These are phyloP conservation scores for Epichloe brachyelytri DNA, from an alignment of 2,329 filamentous ascomycete species.

Conservation along the genomic window DNA sequence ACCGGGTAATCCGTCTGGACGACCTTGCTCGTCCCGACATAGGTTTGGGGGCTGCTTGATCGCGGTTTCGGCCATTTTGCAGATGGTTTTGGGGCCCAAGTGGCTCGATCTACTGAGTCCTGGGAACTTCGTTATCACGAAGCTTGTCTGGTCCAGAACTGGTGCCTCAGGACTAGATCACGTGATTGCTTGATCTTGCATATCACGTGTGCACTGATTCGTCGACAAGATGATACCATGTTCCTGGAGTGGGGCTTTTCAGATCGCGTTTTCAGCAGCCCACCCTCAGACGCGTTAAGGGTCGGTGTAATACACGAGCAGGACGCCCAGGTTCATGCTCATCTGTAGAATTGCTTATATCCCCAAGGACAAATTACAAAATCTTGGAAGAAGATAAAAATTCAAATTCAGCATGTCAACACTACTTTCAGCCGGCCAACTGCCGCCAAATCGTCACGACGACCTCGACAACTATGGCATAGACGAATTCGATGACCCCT, in stretches of 20 bases:
- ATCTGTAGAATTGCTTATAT: too few species aligned
- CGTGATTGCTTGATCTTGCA: slow-evolving; percentile 11
- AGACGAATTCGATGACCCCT: slow-evolving; percentile 38
- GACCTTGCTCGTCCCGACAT: slow-evolving; percentile 49
- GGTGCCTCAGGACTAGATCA: slow-evolving; percentile 20
- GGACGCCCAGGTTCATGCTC: too few species aligned
- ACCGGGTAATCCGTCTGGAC: slow-evolving; percentile 79
- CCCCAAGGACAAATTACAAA: too few species aligned
- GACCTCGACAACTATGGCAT: slow-evolving; percentile 68
- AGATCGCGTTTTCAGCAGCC: slow-evolving; percentile 4
- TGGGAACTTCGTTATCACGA: slow-evolving; percentile 7
- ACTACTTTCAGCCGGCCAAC: slow-evolving; percentile 9
- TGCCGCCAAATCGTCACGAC: slow-evolving; percentile 28
- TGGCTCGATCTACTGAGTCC: slow-evolving; percentile 1
- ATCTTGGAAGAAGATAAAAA: too few species aligned
- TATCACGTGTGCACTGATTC: slow-evolving; percentile 4
- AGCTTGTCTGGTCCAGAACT: slow-evolving; percentile 9
- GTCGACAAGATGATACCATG: background rate
- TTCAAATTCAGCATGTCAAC: slow-evolving; percentile 11
- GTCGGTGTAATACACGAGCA: too few species aligned
- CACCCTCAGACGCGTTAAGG: background rate
- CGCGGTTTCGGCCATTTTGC: slow-evolving; percentile 26
- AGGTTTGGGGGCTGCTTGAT: slow-evolving; percentile 25
- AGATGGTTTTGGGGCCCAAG: slow-evolving; percentile 14
- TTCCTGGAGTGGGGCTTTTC: background rate